Conservation (phyloP, 495 filamentous ascomycete species). For the Daldinia bambusicola region DNA sequence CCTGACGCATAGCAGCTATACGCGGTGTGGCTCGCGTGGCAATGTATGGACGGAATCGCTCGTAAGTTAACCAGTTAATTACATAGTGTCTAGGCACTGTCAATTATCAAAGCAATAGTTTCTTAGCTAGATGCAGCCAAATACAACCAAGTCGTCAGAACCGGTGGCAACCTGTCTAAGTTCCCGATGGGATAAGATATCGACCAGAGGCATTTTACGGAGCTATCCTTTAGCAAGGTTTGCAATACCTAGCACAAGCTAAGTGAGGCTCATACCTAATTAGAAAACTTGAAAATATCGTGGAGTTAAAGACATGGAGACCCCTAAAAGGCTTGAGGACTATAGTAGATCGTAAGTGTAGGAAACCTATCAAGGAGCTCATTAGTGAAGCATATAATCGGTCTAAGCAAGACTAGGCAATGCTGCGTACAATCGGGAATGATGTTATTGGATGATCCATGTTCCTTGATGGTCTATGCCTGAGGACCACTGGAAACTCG, state of each 20-base stretch:
- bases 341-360: not conserved
- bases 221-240: constrained; percentile 7
- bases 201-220: not conserved
- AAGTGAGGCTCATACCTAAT: constrained; percentile 25
- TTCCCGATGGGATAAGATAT: constrained; percentile 2
- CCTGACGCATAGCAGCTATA: constrained; percentile 3
- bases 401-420: constrained; percentile 8
- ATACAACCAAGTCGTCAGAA: constrained; percentile 11
- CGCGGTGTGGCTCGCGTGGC: constrained; percentile 42
- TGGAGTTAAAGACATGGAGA: constrained; percentile 13
- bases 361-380: constrained; percentile 8
- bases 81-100: not conserved
- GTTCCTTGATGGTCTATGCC: constrained; percentile 19
- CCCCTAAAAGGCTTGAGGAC: not conserved
- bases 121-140: constrained; percentile 1
- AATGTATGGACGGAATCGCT: constrained; percentile 26
- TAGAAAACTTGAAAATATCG: not conserved
- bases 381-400: constrained; percentile 18
- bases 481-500: constrained; percentile 35
- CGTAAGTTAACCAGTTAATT: constrained; percentile 30
- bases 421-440: constrained; percentile 20
- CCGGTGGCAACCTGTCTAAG: constrained; percentile 20
- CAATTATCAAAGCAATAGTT: constrained; percentile 11
- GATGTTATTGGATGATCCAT: constrained; percentile 35
- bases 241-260: constrained; percentile 37